phyloP scores from a whole-genome alignment of 331 rosid genomes.

The Prunus yedoensis region DNA sequence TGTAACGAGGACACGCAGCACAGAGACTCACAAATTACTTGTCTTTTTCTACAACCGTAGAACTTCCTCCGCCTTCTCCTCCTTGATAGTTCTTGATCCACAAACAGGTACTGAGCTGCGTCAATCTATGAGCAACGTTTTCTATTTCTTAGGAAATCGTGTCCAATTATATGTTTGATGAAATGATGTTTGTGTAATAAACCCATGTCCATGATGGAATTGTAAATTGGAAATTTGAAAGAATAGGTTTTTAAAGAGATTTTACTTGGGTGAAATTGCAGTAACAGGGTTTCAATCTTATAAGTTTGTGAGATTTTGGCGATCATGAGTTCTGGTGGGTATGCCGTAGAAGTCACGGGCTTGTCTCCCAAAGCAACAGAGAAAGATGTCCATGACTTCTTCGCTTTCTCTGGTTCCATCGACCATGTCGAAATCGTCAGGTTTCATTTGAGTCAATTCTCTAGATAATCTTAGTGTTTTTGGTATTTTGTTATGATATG shows the following conservation, averaged over 20 bases:
- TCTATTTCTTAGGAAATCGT: not conserved
- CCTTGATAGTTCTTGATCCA: not conserved
- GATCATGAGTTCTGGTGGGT: conserved; percentile 55
- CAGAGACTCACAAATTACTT: not conserved
- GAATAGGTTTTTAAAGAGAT: too few species aligned
- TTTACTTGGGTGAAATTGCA: not conserved
- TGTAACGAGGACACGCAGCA: not conserved
- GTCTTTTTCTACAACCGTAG: not conserved
- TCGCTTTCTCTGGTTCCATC: conserved; percentile 76
- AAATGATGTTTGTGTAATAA: not conserved
- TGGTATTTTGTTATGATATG: not conserved
- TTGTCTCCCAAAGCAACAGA: conserved; percentile 75
- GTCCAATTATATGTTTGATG: not conserved
- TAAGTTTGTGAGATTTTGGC: not conserved
- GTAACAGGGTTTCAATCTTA: not conserved
- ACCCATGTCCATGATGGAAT: not conserved
- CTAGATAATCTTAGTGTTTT: not conserved
- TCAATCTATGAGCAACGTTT: too few species aligned
- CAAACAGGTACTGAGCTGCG: not conserved
- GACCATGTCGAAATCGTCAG: conserved; percentile 70
- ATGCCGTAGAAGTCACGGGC: conserved; percentile 67
- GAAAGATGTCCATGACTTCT: conserved; percentile 76
- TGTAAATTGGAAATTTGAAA: not conserved
- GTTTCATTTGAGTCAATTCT: conserved; percentile 13
- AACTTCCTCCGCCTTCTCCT: not conserved